These are phyloP conservation scores for Solanum dulcamara DNA, from an alignment of 257 asterid genomes.

Conservation along the genomic window DNA sequence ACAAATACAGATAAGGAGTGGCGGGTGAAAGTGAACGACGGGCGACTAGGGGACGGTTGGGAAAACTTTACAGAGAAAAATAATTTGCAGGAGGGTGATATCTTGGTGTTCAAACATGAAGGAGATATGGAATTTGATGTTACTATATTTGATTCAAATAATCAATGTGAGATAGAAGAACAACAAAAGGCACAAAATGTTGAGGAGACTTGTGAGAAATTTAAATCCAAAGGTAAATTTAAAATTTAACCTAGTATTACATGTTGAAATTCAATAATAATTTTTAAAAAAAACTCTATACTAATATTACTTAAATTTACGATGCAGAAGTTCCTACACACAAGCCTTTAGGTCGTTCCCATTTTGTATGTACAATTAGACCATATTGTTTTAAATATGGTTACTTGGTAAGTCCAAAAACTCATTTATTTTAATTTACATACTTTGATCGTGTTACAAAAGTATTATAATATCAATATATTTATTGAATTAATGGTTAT, in stretches of 20 bases:
- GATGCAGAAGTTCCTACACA: background rate
- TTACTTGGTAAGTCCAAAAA: background rate
- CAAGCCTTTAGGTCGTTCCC: background rate
- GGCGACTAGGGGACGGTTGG: background rate
- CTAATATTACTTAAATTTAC: background rate
- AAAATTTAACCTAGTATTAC: background rate
- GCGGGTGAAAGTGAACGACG: background rate
- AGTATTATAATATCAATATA: too few relatives aligned
- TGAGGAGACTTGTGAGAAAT: background rate
- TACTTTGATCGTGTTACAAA: background rate
- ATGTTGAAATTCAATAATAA: background rate
- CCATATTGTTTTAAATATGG: background rate
- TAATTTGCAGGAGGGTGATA: background rate
- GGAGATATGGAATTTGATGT: constrained; percentile 8
- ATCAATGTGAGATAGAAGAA: background rate
- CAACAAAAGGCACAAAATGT: background rate
- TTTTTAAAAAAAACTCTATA: background rate
- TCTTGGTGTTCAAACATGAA: background rate
- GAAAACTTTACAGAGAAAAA: background rate
- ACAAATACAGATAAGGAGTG: background rate
- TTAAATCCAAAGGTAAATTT: background rate
- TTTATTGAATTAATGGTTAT: background rate
- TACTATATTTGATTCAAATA: background rate
- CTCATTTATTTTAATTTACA: background rate
- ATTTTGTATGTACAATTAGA: background rate